Evolutionary conservation across 345 rosid species (phyloP).

Genomic region (Camelina sativa): DNA sequence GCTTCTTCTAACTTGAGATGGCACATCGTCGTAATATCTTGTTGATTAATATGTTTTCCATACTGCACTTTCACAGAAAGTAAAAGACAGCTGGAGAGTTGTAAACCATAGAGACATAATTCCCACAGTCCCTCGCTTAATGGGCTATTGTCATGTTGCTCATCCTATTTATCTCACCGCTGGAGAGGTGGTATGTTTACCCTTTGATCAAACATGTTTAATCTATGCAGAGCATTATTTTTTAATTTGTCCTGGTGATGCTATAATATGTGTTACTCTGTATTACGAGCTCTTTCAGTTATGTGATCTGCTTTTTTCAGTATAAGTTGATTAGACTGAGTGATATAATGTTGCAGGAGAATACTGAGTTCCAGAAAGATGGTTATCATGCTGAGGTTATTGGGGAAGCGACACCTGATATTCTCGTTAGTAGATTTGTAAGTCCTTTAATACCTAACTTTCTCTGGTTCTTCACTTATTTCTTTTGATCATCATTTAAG

Average conservation of each 20-base stretch:
- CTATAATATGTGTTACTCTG: neutral
- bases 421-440: constrained; percentile 85
- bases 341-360: constrained; percentile 50
- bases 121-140: constrained; percentile 92
- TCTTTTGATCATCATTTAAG: constrained; percentile 15
- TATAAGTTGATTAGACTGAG: neutral
- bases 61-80: constrained; percentile 61
- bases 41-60: constrained; percentile 19
- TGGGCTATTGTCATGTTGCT: constrained; percentile 99
- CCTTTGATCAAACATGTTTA: neutral
- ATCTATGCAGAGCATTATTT: neutral
- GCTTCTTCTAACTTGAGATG: constrained; percentile 9
- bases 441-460: constrained; percentile 43
- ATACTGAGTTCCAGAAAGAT: constrained; percentile 67
- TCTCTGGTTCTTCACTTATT: constrained; percentile 12
- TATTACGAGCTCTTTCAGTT: constrained; percentile 14
- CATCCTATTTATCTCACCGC: constrained; percentile 83
- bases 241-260: neutral
- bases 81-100: constrained; percentile 93
- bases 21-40: neutral
- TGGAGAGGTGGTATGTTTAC: constrained; percentile 67
- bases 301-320: constrained; percentile 1
- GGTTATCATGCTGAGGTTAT: constrained; percentile 84
- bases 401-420: constrained; percentile 92
- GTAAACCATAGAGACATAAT: constrained; percentile 97